A percentile compares a stretch with the other conserved stretches of the same genome.
phyloP scores from a whole-genome alignment of 768 basidiomycete species.

The Hemileccinum rubropunctum region DNA sequence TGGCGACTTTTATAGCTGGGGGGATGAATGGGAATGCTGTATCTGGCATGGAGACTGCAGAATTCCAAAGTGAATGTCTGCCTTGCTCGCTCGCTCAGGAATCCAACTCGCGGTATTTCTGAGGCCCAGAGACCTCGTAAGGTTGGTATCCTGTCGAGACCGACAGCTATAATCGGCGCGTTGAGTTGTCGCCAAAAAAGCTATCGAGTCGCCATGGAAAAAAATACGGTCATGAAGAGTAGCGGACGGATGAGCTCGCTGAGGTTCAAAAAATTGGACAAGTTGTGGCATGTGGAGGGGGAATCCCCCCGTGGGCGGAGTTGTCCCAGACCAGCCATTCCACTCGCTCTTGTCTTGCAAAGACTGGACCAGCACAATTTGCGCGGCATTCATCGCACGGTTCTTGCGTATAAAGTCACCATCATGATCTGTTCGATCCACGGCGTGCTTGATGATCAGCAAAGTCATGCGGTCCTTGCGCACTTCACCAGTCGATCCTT shows the following conservation, averaged over 20 bases:
- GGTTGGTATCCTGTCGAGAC: no score
- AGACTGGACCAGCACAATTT: no score
- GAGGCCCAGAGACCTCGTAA: no score
- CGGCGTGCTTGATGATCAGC: slow-evolving; percentile 8
- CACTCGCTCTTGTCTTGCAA: not conserved
- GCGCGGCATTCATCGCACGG: slow-evolving; percentile 3
- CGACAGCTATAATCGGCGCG: no score
- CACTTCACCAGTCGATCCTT: not conserved
- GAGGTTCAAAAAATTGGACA: not conserved
- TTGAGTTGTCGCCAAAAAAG: no score
- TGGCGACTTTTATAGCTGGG: slow-evolving; percentile 16
- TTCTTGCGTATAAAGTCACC: slow-evolving; percentile 8
- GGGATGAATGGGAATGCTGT: not conserved
- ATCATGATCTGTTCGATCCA: not conserved
- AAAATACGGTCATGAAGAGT: no score
- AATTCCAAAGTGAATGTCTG: slow-evolving; percentile 7
- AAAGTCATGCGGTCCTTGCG: not conserved
- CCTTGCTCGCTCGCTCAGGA: no score
- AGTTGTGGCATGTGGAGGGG: slow-evolving; percentile 9
- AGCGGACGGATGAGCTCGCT: not conserved
- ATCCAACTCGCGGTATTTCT: no score
- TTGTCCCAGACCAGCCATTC: not conserved
- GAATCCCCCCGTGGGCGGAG: not conserved
- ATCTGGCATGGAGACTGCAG: not conserved
- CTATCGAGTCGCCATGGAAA: no score